A percentile compares a stretch with the other conserved stretches of the same genome.
phyloP scores from a whole-genome alignment of 1,139 yeast species.

The Hemisphaericaspora lyxosophila region DNA sequence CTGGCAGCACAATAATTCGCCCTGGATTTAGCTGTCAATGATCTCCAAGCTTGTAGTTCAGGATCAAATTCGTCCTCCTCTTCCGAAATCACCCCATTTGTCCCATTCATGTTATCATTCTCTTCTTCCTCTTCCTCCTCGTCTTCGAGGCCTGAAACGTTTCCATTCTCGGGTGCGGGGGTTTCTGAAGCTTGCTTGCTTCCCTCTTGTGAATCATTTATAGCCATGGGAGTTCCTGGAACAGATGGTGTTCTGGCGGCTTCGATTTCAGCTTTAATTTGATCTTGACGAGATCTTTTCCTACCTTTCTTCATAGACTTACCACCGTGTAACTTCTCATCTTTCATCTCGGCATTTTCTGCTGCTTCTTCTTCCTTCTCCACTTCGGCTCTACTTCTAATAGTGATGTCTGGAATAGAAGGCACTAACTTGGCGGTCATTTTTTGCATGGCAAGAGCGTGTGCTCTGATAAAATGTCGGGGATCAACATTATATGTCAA shows the following conservation, averaged over 20 bases:
- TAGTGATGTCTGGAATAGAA: constrained; percentile 81
- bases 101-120: constrained; percentile 17
- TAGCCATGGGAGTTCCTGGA: constrained; percentile 14
- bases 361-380: constrained; percentile 67
- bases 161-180: constrained; percentile 14
- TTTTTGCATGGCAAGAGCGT: constrained; percentile 95
- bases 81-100: constrained; percentile 32
- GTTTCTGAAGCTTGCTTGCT: constrained; percentile 14
- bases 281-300: constrained; percentile 40
- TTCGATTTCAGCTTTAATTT: constrained; percentile 27
- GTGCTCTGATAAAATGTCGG: constrained; percentile 83
- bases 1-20: constrained; percentile 74
- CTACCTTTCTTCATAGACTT: constrained; percentile 45
- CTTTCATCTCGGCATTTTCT: constrained; percentile 33
- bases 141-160: constrained; percentile 11
- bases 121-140: constrained; percentile 21
- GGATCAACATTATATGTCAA: constrained; percentile 94
- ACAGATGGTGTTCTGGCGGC: constrained; percentile 15
- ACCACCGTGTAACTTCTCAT: constrained; percentile 38
- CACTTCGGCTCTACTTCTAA: constrained; percentile 79
- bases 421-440: constrained; percentile 76
- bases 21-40: constrained; percentile 73
- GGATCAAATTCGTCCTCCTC: constrained; percentile 61
- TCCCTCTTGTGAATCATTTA: constrained; percentile 11
- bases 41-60: constrained; percentile 79